Evolutionary conservation across 2,329 filamentous ascomycete species (phyloP).

Genomic region (Fusarium veterinarium): DNA sequence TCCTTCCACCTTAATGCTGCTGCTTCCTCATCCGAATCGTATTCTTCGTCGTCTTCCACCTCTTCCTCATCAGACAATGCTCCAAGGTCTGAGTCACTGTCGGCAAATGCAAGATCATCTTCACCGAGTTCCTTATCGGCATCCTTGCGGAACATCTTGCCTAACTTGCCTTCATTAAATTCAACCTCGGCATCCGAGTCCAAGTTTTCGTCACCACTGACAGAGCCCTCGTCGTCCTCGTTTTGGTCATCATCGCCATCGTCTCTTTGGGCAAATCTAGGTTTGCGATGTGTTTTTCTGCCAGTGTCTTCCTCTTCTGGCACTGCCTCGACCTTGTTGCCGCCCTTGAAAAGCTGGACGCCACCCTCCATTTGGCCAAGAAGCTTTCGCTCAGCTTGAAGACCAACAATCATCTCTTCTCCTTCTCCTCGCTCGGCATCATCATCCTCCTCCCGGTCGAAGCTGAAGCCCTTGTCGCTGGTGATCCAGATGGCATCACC

Average conservation of each 20-base stretch:
- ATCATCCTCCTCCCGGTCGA: conserved; percentile 73
- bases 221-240: conserved; percentile 63
- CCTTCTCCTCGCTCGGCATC: conserved; percentile 86
- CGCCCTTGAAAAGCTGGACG: conserved; percentile 86
- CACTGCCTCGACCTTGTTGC: conserved; percentile 72
- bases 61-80: conserved; percentile 74
- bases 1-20: conserved; percentile 87
- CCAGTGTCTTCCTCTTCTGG: conserved; percentile 67
- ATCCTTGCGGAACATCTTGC: conserved; percentile 69
- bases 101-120: conserved; percentile 88
- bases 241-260: conserved; percentile 67
- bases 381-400: conserved; percentile 84
- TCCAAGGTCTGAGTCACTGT: conserved; percentile 96
- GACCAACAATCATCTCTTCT: conserved; percentile 90
- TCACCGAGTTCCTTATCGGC: conserved; percentile 64
- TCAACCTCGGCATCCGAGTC: conserved; percentile 66
- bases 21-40: conserved; percentile 73
- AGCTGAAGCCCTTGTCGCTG: conserved; percentile 77
- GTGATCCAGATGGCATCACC: conserved; percentile 96
- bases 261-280: conserved; percentile 70
- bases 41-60: conserved; percentile 63
- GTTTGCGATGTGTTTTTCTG: conserved; percentile 67
- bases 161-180: conserved; percentile 69
- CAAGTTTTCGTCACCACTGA: conserved; percentile 64
- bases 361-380: conserved; percentile 86